Evolutionary conservation across 352 stramenopile species (phyloP), one percentile per base, ranked within the genome.

Genomic region (Globisporangium orthogonon): DNA sequence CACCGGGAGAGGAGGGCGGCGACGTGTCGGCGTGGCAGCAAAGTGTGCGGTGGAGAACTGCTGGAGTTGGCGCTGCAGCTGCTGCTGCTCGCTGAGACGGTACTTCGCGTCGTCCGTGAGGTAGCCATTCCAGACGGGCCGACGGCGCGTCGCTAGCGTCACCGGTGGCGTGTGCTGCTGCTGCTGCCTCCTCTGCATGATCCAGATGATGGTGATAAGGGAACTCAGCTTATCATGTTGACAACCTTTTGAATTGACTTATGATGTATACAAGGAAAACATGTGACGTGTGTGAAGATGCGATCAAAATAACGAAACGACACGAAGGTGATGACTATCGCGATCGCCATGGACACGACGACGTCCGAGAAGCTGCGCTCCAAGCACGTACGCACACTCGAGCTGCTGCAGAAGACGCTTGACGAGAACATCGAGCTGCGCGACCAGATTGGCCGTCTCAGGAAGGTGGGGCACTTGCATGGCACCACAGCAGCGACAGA

Each of bases 361-460:
- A 81, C 78, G 3, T 74, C 78, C 29, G 81, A 91, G 65, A 72
- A 79, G 54, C 65, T 91, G 45, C 76, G 81, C 35, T 88, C 81
- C 59, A 91, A 91, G 69, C 81, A 91, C 58, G 81, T 91, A 23
- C 78, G 81, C 15, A 91, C 81, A 31, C 75, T 91, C 1, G 81
- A 91, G 62, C 61, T 91, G 35, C 71, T 91, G 18, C 81, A 91
- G 56, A 87, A 88, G 64, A 91, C 81, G 29, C 61, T 91, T 2
- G 81, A 91, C 47, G 81, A 89, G 58, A 91, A 91, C 58, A 78
- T 74, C 37, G 78, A 86, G 52, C 66, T 91, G 45, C 78, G 75
- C 4, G 70, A 84, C 18, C 62, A 62, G 2, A 37, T 88, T 2
- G 65, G 61, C 10, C 67, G 69, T 43, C 52, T 83, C 10, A 70